Evolutionary conservation across 1,139 yeast genomes (phyloP).

Genomic region (Taphrina pruni): DNA sequence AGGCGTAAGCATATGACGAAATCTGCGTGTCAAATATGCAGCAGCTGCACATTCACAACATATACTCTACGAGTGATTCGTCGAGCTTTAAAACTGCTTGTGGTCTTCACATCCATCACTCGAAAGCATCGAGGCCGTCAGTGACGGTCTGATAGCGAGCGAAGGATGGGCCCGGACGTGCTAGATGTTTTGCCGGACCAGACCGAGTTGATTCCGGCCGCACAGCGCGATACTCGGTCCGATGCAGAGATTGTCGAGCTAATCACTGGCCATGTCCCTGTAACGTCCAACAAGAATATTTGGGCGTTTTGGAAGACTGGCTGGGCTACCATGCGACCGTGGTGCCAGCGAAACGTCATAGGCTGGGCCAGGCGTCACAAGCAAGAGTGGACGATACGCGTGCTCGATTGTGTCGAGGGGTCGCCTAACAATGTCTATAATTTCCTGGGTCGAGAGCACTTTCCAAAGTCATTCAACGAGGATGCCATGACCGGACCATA

Average conservation of each 20-base stretch:
- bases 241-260: constrained; percentile 7
- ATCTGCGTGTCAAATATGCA: background rate
- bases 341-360: constrained; percentile 22
- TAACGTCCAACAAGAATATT: constrained; percentile 10
- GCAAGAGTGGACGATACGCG: constrained; percentile 16
- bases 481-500: constrained; percentile 23
- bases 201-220: constrained; percentile 11
- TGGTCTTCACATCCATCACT: too few relatives aligned
- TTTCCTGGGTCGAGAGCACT: background rate
- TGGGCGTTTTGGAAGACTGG: constrained; percentile 32
- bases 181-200: background rate
- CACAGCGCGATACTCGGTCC: constrained; percentile 8
- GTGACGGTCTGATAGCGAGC: too few relatives aligned
- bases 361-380: constrained; percentile 14
- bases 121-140: too few relatives aligned
- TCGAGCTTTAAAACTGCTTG: too few relatives aligned
- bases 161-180: constrained; percentile 5
- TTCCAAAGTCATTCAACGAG: constrained; percentile 19
- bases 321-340: constrained; percentile 10
- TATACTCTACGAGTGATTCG: too few relatives aligned
- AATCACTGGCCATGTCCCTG: background rate
- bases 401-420: constrained; percentile 18
- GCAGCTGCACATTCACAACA: too few relatives aligned
- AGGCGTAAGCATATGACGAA: constrained; percentile 17
- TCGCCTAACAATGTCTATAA: constrained; percentile 22